Evolutionary conservation across 306 rosid genomes (phyloP).

Genomic region (Alnus glutinosa): DNA sequence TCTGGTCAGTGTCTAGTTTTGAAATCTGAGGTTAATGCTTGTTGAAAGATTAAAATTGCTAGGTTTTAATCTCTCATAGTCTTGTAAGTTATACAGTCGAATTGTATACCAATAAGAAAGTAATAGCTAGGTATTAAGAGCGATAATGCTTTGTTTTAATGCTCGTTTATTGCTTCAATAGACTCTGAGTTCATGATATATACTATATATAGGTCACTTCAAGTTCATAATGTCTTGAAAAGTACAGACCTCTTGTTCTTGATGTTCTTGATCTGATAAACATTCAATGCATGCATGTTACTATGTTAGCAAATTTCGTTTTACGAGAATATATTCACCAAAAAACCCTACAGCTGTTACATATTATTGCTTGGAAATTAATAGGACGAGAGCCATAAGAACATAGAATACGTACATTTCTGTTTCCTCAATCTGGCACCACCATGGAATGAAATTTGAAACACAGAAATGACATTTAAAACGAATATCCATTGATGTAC

Average conservation of each 20-base stretch:
- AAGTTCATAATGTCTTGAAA: background rate
- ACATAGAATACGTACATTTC: background rate
- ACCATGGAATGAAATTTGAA: background rate
- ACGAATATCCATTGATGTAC: too few relatives aligned
- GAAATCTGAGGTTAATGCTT: too few relatives aligned
- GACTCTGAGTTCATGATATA: background rate
- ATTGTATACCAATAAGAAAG: too few relatives aligned
- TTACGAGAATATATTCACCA: background rate
- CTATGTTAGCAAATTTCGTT: background rate
- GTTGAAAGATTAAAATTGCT: background rate
- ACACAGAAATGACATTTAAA: background rate
- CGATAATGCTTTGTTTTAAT: too few relatives aligned
- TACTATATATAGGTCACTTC: too few relatives aligned
- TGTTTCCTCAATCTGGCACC: background rate
- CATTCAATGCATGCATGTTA: background rate
- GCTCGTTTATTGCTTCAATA: background rate
- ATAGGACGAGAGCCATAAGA: background rate
- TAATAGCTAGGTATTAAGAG: background rate
- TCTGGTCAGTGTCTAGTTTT: too few relatives aligned
- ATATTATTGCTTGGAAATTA: background rate
- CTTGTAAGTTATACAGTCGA: too few relatives aligned
- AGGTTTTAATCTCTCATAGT: background rate
- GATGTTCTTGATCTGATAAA: background rate
- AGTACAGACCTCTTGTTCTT: background rate
- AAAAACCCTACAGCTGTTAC: background rate